Percentiles rank a stretch among this genome's conserved stretches.
phyloP scores from a whole-genome alignment of 352 stramenopile genomes.

The Phytophthora citricola region DNA sequence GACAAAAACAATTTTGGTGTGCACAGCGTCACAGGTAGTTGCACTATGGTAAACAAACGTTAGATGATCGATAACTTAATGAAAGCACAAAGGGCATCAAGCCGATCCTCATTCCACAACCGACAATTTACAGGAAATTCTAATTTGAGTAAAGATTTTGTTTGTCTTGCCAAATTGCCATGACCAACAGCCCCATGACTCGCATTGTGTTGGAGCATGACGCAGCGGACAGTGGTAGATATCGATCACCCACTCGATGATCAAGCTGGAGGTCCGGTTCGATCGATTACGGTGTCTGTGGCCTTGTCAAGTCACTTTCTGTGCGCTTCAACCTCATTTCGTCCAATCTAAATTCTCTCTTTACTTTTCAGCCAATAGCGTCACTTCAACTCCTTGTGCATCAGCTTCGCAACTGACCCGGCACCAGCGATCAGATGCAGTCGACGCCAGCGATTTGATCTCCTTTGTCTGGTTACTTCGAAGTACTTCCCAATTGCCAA shows the following conservation, averaged over 20 bases:
- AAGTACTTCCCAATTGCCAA: not conserved
- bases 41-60: not conserved
- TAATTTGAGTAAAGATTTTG: not conserved
- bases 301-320: not conserved
- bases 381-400: constrained; percentile 21
- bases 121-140: too few species aligned
- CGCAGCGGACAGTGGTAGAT: not conserved
- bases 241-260: not conserved
- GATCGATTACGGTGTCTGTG: not conserved
- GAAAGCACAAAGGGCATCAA: not conserved
- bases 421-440: constrained; percentile 27
- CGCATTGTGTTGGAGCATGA: too few species aligned
- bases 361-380: constrained; percentile 11
- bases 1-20: constrained; percentile 18
- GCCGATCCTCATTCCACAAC: too few species aligned
- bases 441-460: constrained; percentile 17
- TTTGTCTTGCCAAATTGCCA: too few species aligned
- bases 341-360: constrained; percentile 3
- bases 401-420: not conserved
- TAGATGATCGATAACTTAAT: constrained; percentile 38
- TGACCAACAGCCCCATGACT: too few species aligned
- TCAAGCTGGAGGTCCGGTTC: not conserved
- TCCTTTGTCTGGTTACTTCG: constrained; percentile 1
- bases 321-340: constrained; percentile 13
- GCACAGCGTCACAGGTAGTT: not conserved